Evolutionary conservation across 2,329 filamentous ascomycete genomes (phyloP).

Genomic region (Pseudocercospora eumusae): DNA sequence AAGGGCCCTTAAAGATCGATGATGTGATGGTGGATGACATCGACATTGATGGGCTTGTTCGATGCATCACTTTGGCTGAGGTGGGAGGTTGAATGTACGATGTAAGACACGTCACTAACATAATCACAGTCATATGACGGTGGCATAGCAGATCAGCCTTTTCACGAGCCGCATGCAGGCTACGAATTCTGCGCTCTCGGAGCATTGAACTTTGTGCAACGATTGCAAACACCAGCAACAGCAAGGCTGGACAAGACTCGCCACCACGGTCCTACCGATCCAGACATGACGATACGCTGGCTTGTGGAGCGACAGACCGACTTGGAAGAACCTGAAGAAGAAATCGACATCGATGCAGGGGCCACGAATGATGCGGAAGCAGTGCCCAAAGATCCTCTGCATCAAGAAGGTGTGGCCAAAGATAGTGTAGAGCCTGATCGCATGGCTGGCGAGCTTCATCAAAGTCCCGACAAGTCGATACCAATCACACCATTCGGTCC

Average conservation of each 20-base stretch:
- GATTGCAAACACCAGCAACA: constrained; percentile 44
- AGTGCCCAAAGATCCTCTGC: not conserved
- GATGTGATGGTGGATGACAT: constrained; percentile 68
- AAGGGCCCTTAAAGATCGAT: constrained; percentile 58
- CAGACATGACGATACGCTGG: constrained; percentile 48
- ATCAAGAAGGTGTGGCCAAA: not conserved
- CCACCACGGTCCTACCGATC: constrained; percentile 41
- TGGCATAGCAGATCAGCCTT: constrained; percentile 74
- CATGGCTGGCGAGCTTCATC: constrained; percentile 24
- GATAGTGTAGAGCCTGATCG: not conserved
- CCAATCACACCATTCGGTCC: constrained; percentile 17
- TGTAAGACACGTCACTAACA: constrained; percentile 13
- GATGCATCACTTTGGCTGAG: constrained; percentile 67
- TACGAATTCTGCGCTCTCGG: constrained; percentile 87
- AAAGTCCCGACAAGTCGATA: constrained; percentile 32
- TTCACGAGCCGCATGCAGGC: constrained; percentile 83
- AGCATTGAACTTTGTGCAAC: constrained; percentile 73
- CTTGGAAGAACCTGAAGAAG: constrained; percentile 43
- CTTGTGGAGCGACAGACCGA: constrained; percentile 51
- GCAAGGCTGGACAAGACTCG: constrained; percentile 13
- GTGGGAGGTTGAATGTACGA: constrained; percentile 33
- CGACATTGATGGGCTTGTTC: constrained; percentile 67
- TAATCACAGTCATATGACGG: constrained; percentile 75
- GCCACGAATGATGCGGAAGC: not conserved
- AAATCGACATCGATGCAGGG: constrained; percentile 9